Percentiles rank a stretch among this genome's conserved stretches.
Conservation (phyloP, 1,139 yeast genomes). For the Yamadazyma buinensis region DNA sequence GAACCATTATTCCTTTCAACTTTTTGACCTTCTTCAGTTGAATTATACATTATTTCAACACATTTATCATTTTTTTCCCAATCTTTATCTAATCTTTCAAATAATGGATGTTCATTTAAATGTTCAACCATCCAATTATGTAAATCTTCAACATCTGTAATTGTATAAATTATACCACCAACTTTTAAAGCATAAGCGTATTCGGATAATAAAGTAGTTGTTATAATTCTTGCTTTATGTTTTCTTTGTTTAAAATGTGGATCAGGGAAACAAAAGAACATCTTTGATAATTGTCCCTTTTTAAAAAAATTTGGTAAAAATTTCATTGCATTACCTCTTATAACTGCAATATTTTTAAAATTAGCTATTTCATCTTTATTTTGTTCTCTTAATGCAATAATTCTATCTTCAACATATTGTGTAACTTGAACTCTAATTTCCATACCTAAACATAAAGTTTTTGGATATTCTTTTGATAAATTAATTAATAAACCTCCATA, state of each 20-base stretch:
- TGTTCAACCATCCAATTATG: conserved; percentile 97
- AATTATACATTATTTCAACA: conserved; percentile 79
- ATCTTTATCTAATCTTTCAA: conserved; percentile 71
- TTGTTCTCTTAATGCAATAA: conserved; percentile 75
- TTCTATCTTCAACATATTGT: conserved; percentile 92
- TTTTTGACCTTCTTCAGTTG: conserved; percentile 97
- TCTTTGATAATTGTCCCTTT: conserved; percentile 76
- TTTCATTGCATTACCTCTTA: conserved; percentile 97
- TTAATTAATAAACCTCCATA: conserved; percentile 89
- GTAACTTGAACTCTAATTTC: conserved; percentile 98
- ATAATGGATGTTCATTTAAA: conserved; percentile 84
- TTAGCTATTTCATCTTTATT: conserved; percentile 22
- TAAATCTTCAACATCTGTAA: conserved; percentile 91
- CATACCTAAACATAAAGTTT: conserved; percentile 81
- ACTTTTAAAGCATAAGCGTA: conserved; percentile 87
- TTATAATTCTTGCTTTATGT: conserved; percentile 94
- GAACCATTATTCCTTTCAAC: conserved; percentile 85
- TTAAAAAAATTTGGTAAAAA: conserved; percentile 90
- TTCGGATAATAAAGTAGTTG: conserved; percentile 82
- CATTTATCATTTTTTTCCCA: conserved; percentile 82
- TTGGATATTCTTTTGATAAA: conserved; percentile 73
- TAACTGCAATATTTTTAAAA: conserved; percentile 82
- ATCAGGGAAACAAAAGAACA: conserved; percentile 98
- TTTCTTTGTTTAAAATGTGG: conserved; percentile 97
- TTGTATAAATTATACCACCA: conserved; percentile 88